A percentile compares a stretch with the other conserved stretches of the same genome.
These are phyloP conservation scores for Saitozyma sp. DNA, from an alignment of 768 basidiomycete genomes.

Conservation along the genomic window DNA sequence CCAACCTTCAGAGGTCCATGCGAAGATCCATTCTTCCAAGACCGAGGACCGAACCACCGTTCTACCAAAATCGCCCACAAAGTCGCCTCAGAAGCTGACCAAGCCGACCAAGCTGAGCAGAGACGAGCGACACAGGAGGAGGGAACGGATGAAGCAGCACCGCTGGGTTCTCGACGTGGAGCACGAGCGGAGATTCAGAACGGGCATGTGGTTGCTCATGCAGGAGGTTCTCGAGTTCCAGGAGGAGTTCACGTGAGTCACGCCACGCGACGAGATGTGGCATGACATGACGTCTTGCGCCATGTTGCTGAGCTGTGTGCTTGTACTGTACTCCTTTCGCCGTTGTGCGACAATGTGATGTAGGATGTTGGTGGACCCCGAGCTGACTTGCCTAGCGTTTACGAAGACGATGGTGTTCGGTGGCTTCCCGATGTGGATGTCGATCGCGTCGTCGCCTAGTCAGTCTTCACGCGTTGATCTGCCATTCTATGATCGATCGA, in stretches of 20 bases:
- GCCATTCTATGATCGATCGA: no score
- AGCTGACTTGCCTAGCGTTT: no score
- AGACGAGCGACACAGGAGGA: background rate
- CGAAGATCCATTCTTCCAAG: no score
- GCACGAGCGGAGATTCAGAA: constrained; percentile 28
- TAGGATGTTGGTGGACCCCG: no score
- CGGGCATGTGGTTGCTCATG: constrained; percentile 19
- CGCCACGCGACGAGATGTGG: no score
- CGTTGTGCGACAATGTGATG: no score
- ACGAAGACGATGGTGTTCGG: background rate
- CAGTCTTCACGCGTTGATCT: background rate
- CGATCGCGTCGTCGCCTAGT: constrained; percentile 5
- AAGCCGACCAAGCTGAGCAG: constrained; percentile 1
- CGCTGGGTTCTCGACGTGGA: constrained; percentile 23
- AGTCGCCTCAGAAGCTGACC: no score
- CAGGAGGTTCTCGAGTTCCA: constrained; percentile 13
- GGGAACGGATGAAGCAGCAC: constrained; percentile 14
- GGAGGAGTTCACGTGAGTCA: constrained; percentile 16
- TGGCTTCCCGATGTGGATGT: constrained; percentile 11
- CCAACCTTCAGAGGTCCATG: no score
- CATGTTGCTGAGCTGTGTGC: background rate
- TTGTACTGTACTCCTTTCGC: background rate
- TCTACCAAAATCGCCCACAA: no score
- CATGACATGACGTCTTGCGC: background rate
- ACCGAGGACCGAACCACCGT: no score